Evolutionary conservation across 2,329 filamentous ascomycete species (phyloP), one percentile per base, ranked within the genome.

Genomic region (Fusarium papillatum): DNA sequence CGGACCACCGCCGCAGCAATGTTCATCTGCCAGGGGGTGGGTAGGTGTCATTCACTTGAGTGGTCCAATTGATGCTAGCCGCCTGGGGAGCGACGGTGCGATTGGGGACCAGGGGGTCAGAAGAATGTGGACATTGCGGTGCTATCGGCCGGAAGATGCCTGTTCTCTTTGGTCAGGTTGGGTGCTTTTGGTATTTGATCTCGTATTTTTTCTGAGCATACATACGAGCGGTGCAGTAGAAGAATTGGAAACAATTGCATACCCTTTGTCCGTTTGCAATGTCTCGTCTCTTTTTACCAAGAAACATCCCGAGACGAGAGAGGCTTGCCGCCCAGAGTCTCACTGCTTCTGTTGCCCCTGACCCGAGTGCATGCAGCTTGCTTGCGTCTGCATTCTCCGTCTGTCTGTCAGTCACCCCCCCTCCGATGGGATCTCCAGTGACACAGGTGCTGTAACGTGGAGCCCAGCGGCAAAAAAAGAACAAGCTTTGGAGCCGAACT

Each of bases 1-100:
- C 38, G 43, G 31, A 10, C 46, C 46, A 50, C 64, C 69, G 36
- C 43, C 5, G 34, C 34, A 31, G 31, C 10, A 41, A 62, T 34
- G 63, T 74, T 77, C 70, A 78, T 76, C 68, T 69, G 53, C 41
- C 74, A 70, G 71, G 74, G 74, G 74, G 68, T 31, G 9, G 29
- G 29, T 31, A 4, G 29, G 31, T n/a, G 29, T 69, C 24, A 65
- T 71, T 50, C 65, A 71, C 70, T 74, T 74, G 67, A 72, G 39
- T 74, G 73, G 74, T 17, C 74, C 39, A 26, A 50, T 60, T 66
- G 22, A 36, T 64, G 57, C 66, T 76, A 76, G 69, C 71, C 74
- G 74, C 74, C 72, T 75, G 48, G 39, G 53, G 67, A 50, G 46
- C 46, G 46, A 50, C 46, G 46, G 46, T 50, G 46, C 46, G 43